These are phyloP conservation scores for Ophiorrhiza pumila DNA, from an alignment of 257 asterid species.

Conservation along the genomic window DNA sequence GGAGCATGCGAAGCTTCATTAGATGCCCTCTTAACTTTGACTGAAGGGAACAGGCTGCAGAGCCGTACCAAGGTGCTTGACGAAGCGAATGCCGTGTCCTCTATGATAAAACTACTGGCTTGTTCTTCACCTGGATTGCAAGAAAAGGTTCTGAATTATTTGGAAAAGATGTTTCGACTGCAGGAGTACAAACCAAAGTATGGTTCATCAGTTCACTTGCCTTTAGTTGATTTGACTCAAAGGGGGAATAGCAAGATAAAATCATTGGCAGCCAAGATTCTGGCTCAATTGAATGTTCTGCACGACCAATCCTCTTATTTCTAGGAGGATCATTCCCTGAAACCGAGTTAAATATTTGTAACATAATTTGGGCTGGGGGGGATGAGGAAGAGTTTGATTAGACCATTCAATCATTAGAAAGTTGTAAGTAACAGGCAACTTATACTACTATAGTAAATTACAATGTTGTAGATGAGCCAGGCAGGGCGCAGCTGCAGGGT, in stretches of 20 bases:
- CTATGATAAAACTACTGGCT: slow-evolving; percentile 42
- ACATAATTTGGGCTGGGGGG: too few relatives aligned
- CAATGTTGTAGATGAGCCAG: too few relatives aligned
- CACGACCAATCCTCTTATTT: too few relatives aligned
- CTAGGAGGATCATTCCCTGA: too few relatives aligned
- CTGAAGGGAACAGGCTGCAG: slow-evolving; percentile 40
- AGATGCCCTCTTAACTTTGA: slow-evolving; percentile 63
- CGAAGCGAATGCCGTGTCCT: slow-evolving; percentile 47
- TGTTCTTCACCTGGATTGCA: slow-evolving; percentile 44
- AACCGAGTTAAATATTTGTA: too few relatives aligned
- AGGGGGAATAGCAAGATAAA: slow-evolving; percentile 39
- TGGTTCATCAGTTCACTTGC: slow-evolving; percentile 41
- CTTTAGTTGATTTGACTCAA: slow-evolving; percentile 61
- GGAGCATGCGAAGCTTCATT: slow-evolving; percentile 56
- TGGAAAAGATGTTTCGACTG: too few relatives aligned
- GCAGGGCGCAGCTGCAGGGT: too few relatives aligned
- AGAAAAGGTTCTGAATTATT: slow-evolving; percentile 46
- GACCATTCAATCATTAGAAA: too few relatives aligned
- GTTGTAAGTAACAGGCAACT: too few relatives aligned
- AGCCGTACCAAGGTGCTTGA: slow-evolving; percentile 52
- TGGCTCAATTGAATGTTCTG: too few relatives aligned
- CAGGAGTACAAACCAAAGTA: slow-evolving; percentile 44
- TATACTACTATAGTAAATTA: too few relatives aligned
- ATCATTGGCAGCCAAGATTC: slow-evolving; percentile 56
- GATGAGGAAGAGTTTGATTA: too few relatives aligned